Percentiles rank a stretch among this genome's conserved stretches.
phyloP scores from a whole-genome alignment of 192 early-diverging fungal species.

The Obelidium mucronatum region DNA sequence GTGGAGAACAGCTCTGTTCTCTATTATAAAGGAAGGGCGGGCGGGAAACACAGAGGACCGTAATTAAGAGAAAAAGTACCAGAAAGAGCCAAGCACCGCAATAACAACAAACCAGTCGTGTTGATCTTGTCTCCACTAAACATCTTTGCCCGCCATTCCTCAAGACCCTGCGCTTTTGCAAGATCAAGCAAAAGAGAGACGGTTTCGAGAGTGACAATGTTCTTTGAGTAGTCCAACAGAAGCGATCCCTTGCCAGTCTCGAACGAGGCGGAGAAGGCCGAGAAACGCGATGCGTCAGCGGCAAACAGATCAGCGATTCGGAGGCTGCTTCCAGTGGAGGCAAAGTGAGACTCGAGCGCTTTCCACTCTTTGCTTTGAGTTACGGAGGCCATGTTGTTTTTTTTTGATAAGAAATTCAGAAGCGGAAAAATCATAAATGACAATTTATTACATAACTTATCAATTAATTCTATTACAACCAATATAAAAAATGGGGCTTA shows the following conservation, averaged over 20 bases:
- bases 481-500: too few relatives aligned
- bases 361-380: slow-evolving; percentile 72
- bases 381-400: slow-evolving; percentile 26
- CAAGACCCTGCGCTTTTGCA: slow-evolving; percentile 83
- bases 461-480: too few relatives aligned
- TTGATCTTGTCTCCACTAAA: slow-evolving; percentile 96
- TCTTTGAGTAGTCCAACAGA: slow-evolving; percentile 97
- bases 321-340: slow-evolving; percentile 73
- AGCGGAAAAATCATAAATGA: background rate
- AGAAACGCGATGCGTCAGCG: slow-evolving; percentile 78
- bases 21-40: slow-evolving; percentile 31
- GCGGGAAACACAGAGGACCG: slow-evolving; percentile 17
- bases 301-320: slow-evolving; percentile 84
- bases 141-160: slow-evolving; percentile 91
- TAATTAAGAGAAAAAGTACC: too few relatives aligned
- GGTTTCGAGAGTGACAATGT: slow-evolving; percentile 85
- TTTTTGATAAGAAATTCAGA: background rate
- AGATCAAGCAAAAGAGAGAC: slow-evolving; percentile 81
- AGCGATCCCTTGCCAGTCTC: slow-evolving; percentile 60
- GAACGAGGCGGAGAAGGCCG: slow-evolving; percentile 79
- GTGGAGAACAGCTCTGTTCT: slow-evolving; percentile 95
- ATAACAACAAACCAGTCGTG: slow-evolving; percentile 69
- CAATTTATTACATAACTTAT: too few relatives aligned
- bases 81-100: too few relatives aligned
- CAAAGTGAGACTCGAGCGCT: slow-evolving; percentile 89